Evolutionary conservation across 1,284 basidiomycete genomes (phyloP).

Genomic region (Clitocybe nebularis): DNA sequence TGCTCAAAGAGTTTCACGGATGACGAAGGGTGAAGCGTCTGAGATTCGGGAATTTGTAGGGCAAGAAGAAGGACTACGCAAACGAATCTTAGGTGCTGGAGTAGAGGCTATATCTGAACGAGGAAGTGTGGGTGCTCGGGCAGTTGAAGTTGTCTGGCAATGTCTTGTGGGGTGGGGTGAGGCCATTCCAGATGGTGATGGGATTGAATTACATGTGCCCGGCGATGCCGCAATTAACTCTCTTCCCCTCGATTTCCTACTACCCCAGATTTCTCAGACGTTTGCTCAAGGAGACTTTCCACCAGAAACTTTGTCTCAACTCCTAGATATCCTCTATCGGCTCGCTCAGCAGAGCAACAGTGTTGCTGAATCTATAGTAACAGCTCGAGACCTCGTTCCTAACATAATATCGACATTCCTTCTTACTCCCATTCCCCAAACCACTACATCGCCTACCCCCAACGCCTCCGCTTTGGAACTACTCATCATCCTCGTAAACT

Average conservation of each 20-base stretch:
- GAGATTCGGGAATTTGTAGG: conserved; percentile 40
- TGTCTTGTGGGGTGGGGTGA: conserved; percentile 61
- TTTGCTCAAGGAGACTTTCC: conserved; percentile 40
- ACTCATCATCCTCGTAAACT: conserved; percentile 55
- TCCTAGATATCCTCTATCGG: conserved; percentile 62
- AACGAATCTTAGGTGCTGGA: conserved; percentile 61
- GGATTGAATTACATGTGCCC: conserved; percentile 42
- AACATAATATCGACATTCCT: conserved; percentile 55
- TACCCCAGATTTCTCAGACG: conserved; percentile 43
- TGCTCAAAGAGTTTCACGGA: conserved; percentile 36
- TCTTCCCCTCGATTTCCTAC: conserved; percentile 51
- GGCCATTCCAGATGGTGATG: conserved; percentile 37
- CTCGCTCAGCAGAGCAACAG: conserved; percentile 54
- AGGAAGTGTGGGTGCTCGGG: conserved; percentile 64
- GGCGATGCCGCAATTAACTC: conserved; percentile 34
- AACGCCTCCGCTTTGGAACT: conserved; percentile 56
- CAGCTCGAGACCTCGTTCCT: conserved; percentile 51
- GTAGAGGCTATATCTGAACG: conserved; percentile 60
- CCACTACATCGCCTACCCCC: conserved; percentile 32
- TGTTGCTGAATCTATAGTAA: conserved; percentile 51
- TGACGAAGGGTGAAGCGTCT: conserved; percentile 23
- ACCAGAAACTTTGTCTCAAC: conserved; percentile 46
- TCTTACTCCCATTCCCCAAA: conserved; percentile 42
- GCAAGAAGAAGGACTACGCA: conserved; percentile 43
- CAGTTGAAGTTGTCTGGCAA: conserved; percentile 69